Percentiles rank a stretch among this genome's conserved stretches.
Evolutionary conservation across 768 basidiomycete genomes (phyloP).

Genomic region (Russula abietina): DNA sequence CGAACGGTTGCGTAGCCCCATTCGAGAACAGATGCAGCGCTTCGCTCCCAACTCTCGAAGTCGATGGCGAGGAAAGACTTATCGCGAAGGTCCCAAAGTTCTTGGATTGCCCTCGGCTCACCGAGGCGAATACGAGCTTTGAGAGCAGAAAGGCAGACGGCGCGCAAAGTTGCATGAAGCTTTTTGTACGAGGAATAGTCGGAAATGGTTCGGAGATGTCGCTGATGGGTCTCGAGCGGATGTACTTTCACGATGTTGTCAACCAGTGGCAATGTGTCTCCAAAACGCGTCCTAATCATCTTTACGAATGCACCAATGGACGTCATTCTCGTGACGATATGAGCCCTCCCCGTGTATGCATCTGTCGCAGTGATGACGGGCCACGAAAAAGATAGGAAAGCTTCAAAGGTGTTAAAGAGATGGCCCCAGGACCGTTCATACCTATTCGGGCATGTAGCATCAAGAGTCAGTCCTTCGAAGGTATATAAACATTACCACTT

Average conservation of each 20-base stretch:
- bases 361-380: slow-evolving; percentile 76
- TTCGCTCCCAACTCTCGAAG: slow-evolving; percentile 72
- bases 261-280: slow-evolving; percentile 65
- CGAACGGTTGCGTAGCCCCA: slow-evolving; percentile 81
- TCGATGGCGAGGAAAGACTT: slow-evolving; percentile 72
- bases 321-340: slow-evolving; percentile 71
- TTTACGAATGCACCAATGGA: slow-evolving; percentile 71
- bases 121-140: slow-evolving; percentile 61
- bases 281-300: slow-evolving; percentile 85
- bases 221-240: slow-evolving; percentile 61
- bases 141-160: slow-evolving; percentile 56
- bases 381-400: slow-evolving; percentile 78
- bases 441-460: slow-evolving; percentile 38
- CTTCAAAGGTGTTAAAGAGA: slow-evolving; percentile 71
- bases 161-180: slow-evolving; percentile 63
- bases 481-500: slow-evolving; percentile 14
- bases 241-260: slow-evolving; percentile 64
- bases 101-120: slow-evolving; percentile 55
- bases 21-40: slow-evolving; percentile 60
- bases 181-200: slow-evolving; percentile 67
- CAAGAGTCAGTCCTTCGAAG: not conserved
- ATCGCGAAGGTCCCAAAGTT: slow-evolving; percentile 63
- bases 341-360: slow-evolving; percentile 59
- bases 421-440: slow-evolving; percentile 77
- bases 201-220: slow-evolving; percentile 65